Evolutionary conservation across 2,329 filamentous ascomycete species (phyloP), one percentile per base, ranked within the genome.

Genomic region (Pseudofabraea citricarpa): DNA sequence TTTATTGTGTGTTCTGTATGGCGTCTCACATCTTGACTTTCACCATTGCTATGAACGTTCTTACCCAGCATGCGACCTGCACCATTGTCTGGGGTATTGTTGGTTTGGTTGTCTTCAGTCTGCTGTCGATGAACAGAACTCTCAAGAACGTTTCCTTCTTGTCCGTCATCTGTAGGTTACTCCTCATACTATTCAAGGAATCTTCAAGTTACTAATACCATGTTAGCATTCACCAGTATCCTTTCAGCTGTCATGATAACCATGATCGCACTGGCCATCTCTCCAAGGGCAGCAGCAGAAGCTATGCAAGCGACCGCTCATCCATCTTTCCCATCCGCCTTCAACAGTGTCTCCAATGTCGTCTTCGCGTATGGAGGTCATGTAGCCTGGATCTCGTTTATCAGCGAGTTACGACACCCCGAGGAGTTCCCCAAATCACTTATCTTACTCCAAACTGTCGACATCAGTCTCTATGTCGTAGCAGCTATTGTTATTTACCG

Each of bases 401-500:
- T 78, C 50, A 69, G 71, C 16, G 79, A 83, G 54, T 64, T 83
- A 56, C 67, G 70, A 41, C 61, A 73, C n/a, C 75, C 77, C 0
- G 59, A 63, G 32, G 73, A 80, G 45, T 83, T 77, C 57, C 69
- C 72, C 22, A 81, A 81, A 56, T 69, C 79, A 2, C 67, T 85
- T 16, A 63, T 66, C 23, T 59, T 79, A 24, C 72, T 84, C 6
- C 80, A 85, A 58, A 65, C 70, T 15, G 65, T 71, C 44, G 78
- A 83, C 46, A 78, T 78, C 2, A 62, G 64, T 12, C 70, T 87
- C 22, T 88, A 88, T 61, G 68, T 84, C 22, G 56, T 83, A 35
- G 75, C 80, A 1, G 78, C 80, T 6, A 68, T 80, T 7, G 73
- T 87, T 27, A 80, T 87, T 54, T 89, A 88, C 64, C 70, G 77